A percentile compares a stretch with the other conserved stretches of the same genome.
Conservation (phyloP, 768 basidiomycete genomes). For the Tricholoma sp. region DNA sequence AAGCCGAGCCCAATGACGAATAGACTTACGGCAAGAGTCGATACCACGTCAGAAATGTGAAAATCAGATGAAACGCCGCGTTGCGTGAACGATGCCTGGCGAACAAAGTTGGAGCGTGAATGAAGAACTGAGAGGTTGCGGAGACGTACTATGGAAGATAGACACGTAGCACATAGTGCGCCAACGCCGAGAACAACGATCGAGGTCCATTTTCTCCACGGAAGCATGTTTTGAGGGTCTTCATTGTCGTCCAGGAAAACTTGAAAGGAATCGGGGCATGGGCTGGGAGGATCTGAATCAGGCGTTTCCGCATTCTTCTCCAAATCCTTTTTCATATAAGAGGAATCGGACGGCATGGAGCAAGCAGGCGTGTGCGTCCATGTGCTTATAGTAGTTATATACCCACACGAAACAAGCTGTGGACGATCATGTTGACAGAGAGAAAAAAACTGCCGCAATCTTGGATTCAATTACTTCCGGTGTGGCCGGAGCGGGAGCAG, state of each 20-base stretch:
- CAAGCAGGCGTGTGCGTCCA: neutral
- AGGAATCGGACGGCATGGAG: slow-evolving; percentile 3
- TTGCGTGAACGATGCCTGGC: slow-evolving; percentile 62
- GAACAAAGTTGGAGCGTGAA: neutral
- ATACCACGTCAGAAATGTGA: slow-evolving; percentile 39
- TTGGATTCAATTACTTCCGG: too few relatives aligned
- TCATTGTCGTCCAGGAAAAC: slow-evolving; percentile 38
- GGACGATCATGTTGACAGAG: too few relatives aligned
- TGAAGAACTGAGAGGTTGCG: neutral
- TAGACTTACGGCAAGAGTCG: slow-evolving; percentile 50
- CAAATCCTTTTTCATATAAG: too few relatives aligned
- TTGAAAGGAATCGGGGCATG: slow-evolving; percentile 14
- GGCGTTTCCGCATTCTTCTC: neutral
- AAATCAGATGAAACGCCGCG: slow-evolving; percentile 47
- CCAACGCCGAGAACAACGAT: slow-evolving; percentile 42
- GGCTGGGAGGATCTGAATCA: too few relatives aligned
- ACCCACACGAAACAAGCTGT: too few relatives aligned
- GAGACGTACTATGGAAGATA: slow-evolving; percentile 49
- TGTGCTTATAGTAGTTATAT: too few relatives aligned
- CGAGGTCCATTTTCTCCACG: slow-evolving; percentile 41
- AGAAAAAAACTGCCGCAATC: too few relatives aligned
- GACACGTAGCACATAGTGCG: slow-evolving; percentile 47
- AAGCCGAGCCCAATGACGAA: slow-evolving; percentile 57
- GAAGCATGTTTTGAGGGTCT: slow-evolving; percentile 36
- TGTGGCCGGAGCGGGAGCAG: too few relatives aligned